Evolutionary conservation across 176 grass and related monocot genomes (phyloP).

Genomic region (Aegilops umbellulata): DNA sequence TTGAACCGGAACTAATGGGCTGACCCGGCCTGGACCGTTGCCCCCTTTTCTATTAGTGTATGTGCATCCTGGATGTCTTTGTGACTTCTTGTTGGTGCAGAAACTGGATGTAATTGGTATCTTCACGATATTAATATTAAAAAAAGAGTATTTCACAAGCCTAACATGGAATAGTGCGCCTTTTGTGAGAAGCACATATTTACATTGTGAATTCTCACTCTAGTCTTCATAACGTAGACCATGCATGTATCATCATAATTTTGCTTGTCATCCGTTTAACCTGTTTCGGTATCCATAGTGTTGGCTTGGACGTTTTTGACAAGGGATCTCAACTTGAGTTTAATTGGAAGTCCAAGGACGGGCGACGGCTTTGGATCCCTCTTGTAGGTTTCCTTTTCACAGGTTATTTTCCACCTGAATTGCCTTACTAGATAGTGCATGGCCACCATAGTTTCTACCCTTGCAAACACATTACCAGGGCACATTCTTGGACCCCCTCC

Average conservation of each 20-base stretch:
- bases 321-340: neutral
- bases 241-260: neutral
- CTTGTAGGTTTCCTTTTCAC: constrained; percentile 17
- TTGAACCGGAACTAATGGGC: too few relatives aligned
- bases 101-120: too few relatives aligned
- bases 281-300: neutral
- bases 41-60: too few relatives aligned
- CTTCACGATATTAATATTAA: too few relatives aligned
- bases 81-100: too few relatives aligned
- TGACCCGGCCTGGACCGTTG: too few relatives aligned
- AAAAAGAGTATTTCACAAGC: too few relatives aligned
- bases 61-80: too few relatives aligned
- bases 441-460: constrained; percentile 35
- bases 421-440: constrained; percentile 41
- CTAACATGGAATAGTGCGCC: neutral
- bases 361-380: constrained; percentile 43
- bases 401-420: constrained; percentile 38
- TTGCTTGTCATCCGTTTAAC: neutral
- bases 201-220: neutral
- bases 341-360: constrained; percentile 25
- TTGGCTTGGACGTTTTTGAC: neutral
- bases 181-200: neutral
- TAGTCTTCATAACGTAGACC: neutral
- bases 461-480: constrained; percentile 37
- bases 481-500: constrained; percentile 50